Conservation (phyloP, 2,329 filamentous ascomycete genomes). For the Graphium sp. region DNA sequence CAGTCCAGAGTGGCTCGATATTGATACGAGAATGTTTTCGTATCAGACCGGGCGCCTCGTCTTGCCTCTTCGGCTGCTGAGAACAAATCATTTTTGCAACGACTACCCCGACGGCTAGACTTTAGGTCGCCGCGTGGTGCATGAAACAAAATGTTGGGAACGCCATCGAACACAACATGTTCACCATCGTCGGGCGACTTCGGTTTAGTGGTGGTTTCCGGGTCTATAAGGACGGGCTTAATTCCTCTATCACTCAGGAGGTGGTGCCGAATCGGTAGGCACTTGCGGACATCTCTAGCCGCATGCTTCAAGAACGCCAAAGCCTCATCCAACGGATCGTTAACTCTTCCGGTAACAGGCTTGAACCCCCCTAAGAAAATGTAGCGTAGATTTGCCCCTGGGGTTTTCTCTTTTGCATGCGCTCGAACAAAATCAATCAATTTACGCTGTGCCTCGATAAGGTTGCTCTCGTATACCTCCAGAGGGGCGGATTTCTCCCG, state of each 20-base stretch:
- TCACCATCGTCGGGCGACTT: too few relatives aligned
- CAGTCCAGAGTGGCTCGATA: constrained; percentile 32
- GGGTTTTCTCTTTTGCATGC: constrained; percentile 12
- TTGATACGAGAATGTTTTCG: constrained; percentile 15
- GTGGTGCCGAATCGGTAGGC: constrained; percentile 16
- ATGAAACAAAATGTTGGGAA: constrained; percentile 3
- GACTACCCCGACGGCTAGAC: constrained; percentile 4
- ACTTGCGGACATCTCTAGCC: constrained; percentile 12
- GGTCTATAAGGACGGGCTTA: too few relatives aligned
- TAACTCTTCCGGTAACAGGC: constrained; percentile 4
- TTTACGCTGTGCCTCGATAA: constrained; percentile 26
- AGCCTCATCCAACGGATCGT: constrained; percentile 23
- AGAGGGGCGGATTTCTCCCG: too few relatives aligned
- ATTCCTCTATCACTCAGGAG: constrained; percentile 14
- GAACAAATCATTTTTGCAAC: constrained; percentile 1
- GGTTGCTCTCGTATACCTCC: constrained; percentile 16
- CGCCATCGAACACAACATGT: constrained; percentile 2
- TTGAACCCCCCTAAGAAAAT: constrained; percentile 28
- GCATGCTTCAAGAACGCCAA: constrained; percentile 18
- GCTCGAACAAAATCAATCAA: constrained; percentile 20
- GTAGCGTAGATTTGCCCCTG: constrained; percentile 14
- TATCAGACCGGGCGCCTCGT: constrained; percentile 4
- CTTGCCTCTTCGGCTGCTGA: constrained; percentile 3
- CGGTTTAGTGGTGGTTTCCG: too few relatives aligned
- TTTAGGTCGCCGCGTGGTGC: neutral